Evolutionary conservation across 495 filamentous ascomycete genomes (phyloP).

Genomic region (Sordaria brevicollis): DNA sequence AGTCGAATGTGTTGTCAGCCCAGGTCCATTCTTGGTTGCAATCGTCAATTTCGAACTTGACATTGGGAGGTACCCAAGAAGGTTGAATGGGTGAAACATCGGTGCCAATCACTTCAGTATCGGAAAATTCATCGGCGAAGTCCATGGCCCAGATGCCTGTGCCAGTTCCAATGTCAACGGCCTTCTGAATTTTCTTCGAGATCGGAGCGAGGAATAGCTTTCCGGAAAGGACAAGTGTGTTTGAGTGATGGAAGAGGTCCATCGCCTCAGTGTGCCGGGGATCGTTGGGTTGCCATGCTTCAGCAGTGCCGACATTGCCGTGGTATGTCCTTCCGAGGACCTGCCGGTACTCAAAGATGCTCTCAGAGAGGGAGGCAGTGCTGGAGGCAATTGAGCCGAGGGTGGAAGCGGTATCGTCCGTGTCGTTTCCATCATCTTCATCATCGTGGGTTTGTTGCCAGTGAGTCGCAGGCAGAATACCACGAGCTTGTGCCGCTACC

Average conservation of each 20-base stretch:
- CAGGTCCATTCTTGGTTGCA: conserved; percentile 42
- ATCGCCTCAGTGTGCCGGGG: conserved; percentile 10
- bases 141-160: conserved; percentile 12
- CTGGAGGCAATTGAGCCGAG: neutral
- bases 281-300: conserved; percentile 19
- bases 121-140: conserved; percentile 38
- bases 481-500: neutral
- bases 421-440: neutral
- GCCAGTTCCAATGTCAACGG: conserved; percentile 52
- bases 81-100: conserved; percentile 52
- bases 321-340: conserved; percentile 32
- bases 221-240: conserved; percentile 36
- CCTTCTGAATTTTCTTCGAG: conserved; percentile 28
- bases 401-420: neutral
- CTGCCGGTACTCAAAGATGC: conserved; percentile 35
- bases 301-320: conserved; percentile 2
- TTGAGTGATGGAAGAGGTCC: conserved; percentile 4
- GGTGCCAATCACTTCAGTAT: conserved; percentile 44
- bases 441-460: neutral
- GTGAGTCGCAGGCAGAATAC: neutral
- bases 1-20: conserved; percentile 44
- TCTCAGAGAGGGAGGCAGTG: conserved; percentile 35
- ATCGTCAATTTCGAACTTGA: conserved; percentile 48
- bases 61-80: conserved; percentile 38
- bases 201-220: conserved; percentile 48